These are phyloP conservation scores for Penicillium sp. DNA, from an alignment of 2,329 filamentous ascomycete species.

Conservation along the genomic window DNA sequence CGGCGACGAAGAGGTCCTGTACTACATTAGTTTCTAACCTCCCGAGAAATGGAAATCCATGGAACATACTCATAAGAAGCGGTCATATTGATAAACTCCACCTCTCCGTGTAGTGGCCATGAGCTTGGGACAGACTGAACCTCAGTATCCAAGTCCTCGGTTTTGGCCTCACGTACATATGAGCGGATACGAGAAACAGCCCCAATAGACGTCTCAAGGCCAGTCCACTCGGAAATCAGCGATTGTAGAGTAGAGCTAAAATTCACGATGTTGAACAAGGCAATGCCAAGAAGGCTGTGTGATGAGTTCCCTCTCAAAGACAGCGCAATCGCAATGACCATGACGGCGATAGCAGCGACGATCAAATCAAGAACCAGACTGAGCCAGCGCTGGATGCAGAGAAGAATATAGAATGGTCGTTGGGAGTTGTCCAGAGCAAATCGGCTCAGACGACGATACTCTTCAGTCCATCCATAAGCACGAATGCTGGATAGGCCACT, in stretches of 20 bases:
- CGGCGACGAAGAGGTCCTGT: conserved; percentile 6
- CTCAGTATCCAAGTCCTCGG: conserved; percentile 36
- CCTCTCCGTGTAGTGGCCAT: conserved; percentile 40
- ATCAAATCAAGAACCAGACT: conserved; percentile 23
- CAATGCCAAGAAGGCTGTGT: conserved; percentile 16
- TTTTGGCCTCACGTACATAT: conserved; percentile 43
- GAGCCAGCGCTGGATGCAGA: conserved; percentile 48
- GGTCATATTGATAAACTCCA: conserved; percentile 39
- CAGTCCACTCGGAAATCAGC: conserved; percentile 19
- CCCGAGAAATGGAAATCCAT: not conserved
- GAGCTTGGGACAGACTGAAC: not conserved
- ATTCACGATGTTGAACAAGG: conserved; percentile 25
- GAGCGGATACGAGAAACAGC: conserved; percentile 43
- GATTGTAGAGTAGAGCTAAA: conserved; percentile 21
- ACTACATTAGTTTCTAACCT: not conserved
- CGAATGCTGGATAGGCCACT: conserved; percentile 53
- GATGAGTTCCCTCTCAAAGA: conserved; percentile 15
- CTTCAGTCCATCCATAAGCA: conserved; percentile 51
- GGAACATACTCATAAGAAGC: conserved; percentile 38
- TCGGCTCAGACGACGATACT: conserved; percentile 41
- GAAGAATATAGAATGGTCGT: conserved; percentile 47
- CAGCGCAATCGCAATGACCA: conserved; percentile 22
- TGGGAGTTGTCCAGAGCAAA: conserved; percentile 43
- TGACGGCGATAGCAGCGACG: conserved; percentile 24
- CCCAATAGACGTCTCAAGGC: conserved; percentile 23